These are phyloP conservation scores for Globisporangium alternatum DNA, from an alignment of 352 stramenopile species.

Conservation along the genomic window DNA sequence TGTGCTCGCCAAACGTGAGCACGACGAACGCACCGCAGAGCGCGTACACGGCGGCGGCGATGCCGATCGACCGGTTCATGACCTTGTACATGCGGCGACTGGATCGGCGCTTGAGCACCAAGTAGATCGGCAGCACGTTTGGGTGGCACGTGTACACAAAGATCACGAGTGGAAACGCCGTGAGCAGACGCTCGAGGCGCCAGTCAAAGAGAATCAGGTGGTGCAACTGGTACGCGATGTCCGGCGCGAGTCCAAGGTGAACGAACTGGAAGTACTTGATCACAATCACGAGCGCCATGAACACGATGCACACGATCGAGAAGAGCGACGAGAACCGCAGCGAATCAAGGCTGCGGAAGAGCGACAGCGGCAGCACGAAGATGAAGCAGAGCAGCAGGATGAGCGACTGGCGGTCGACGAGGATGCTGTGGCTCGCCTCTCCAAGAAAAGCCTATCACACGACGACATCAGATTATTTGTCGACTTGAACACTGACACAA, in stretches of 20 bases:
- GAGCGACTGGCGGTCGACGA: slow-evolving; percentile 63
- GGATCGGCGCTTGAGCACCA: slow-evolving; percentile 84
- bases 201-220: slow-evolving; percentile 79
- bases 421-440: slow-evolving; percentile 40
- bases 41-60: slow-evolving; percentile 73
- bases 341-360: slow-evolving; percentile 80
- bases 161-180: slow-evolving; percentile 77
- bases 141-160: slow-evolving; percentile 89
- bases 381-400: slow-evolving; percentile 56
- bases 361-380: slow-evolving; percentile 78
- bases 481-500: background rate
- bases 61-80: slow-evolving; percentile 80
- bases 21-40: slow-evolving; percentile 81
- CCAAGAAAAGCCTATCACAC: slow-evolving; percentile 36
- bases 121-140: slow-evolving; percentile 87
- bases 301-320: slow-evolving; percentile 85
- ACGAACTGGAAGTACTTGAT: slow-evolving; percentile 90
- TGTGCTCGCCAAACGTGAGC: slow-evolving; percentile 79
- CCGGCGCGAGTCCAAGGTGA: slow-evolving; percentile 52
- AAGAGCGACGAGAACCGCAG: slow-evolving; percentile 87
- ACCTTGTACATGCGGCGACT: slow-evolving; percentile 87
- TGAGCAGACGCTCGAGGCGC: slow-evolving; percentile 55
- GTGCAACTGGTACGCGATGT: slow-evolving; percentile 69
- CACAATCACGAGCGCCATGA: slow-evolving; percentile 86
- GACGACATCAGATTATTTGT: background rate